Evolutionary conservation across 129 eudicot genomes (phyloP).

Genomic region (Calendula officinalis): DNA sequence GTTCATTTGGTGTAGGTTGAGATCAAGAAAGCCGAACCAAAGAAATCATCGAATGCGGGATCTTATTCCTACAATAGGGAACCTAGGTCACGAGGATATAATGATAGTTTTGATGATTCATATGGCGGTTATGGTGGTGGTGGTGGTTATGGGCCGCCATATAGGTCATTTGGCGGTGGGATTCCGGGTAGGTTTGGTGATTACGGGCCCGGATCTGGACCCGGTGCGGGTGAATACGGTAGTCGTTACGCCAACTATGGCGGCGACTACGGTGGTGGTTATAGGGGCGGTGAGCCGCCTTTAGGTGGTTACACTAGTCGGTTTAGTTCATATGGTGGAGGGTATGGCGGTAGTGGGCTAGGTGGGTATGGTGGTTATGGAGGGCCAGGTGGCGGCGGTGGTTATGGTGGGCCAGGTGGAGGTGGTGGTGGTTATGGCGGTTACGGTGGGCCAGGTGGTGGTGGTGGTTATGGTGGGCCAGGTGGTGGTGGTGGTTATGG

Average conservation of each 20-base stretch:
- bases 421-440: slow-evolving; percentile 21
- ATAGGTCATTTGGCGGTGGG: slow-evolving; percentile 67
- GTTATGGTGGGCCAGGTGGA: too few relatives aligned
- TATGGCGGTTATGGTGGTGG: slow-evolving; percentile 52
- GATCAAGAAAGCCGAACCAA: slow-evolving; percentile 99
- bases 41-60: slow-evolving; percentile 90
- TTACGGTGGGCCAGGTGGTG: too few relatives aligned
- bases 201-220: slow-evolving; percentile 25
- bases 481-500: slow-evolving; percentile 62
- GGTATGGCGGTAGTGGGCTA: slow-evolving; percentile 58
- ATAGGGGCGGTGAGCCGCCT: slow-evolving; percentile 64
- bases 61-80: slow-evolving; percentile 78
- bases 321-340: slow-evolving; percentile 62
- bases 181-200: slow-evolving; percentile 34
- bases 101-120: slow-evolving; percentile 54
- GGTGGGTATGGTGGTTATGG: slow-evolving; percentile 63
- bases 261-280: slow-evolving; percentile 30
- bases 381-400: too few relatives aligned
- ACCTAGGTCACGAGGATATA: slow-evolving; percentile 72
- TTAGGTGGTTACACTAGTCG: slow-evolving; percentile 65
- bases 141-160: slow-evolving; percentile 70
- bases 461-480: too few relatives aligned
- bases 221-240: slow-evolving; percentile 45
- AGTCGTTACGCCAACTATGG: slow-evolving; percentile 38
- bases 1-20: slow-evolving; percentile 95